Percentiles rank a stretch among this genome's conserved stretches.
phyloP scores from a whole-genome alignment of 176 grass and related monocot genomes.

The sorghum (Sorghum bicolor) region DNA sequence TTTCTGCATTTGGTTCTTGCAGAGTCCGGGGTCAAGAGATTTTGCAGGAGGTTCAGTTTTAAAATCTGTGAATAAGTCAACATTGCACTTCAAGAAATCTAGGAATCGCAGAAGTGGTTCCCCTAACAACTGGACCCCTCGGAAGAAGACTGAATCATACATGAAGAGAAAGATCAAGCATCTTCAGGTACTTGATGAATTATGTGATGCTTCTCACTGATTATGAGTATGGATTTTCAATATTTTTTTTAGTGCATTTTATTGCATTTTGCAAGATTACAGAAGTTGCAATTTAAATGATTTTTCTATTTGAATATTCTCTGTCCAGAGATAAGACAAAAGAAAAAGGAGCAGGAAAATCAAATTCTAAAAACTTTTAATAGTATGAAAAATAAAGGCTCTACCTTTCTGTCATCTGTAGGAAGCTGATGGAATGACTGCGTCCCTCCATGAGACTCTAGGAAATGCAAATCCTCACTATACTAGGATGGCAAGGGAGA shows the following conservation, averaged over 20 bases:
- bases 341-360: not conserved
- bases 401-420: constrained; percentile 36
- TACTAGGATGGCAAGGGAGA: constrained; percentile 86
- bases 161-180: constrained; percentile 94
- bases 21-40: constrained; percentile 66
- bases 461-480: constrained; percentile 84
- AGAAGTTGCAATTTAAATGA: not conserved
- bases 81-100: constrained; percentile 76
- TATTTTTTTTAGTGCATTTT: not conserved
- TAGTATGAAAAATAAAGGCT: constrained; percentile 11
- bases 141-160: constrained; percentile 80
- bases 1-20: constrained; percentile 30
- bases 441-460: constrained; percentile 72
- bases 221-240: constrained; percentile 4
- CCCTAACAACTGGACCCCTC: constrained; percentile 68
- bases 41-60: constrained; percentile 43
- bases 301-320: not conserved
- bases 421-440: constrained; percentile 82
- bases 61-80: constrained; percentile 70
- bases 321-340: not conserved
- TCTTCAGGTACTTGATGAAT: constrained; percentile 58
- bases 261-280: not conserved
- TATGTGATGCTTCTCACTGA: not conserved
- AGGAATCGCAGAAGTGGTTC: constrained; percentile 55
- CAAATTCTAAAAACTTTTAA: not conserved